phyloP scores from a whole-genome alignment of 2,329 filamentous ascomycete species.

The Alternaria sp. region DNA sequence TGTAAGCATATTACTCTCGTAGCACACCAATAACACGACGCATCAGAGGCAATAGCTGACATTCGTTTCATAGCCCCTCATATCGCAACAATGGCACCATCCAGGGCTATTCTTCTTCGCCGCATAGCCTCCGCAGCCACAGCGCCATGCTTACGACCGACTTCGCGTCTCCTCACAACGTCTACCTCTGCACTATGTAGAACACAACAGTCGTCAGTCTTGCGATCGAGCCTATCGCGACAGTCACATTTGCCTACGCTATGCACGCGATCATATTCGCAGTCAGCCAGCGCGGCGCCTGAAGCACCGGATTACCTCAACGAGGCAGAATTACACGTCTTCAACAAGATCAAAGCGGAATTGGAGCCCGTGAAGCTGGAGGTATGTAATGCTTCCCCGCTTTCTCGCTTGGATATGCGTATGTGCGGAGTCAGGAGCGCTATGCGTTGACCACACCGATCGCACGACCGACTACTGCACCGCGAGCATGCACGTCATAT shows the following conservation, averaged over 20 bases:
- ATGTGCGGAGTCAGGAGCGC: conserved; percentile 7
- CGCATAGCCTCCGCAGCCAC: conserved; percentile 26
- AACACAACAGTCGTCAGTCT: conserved; percentile 8
- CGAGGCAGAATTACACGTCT: conserved; percentile 55
- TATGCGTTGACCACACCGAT: conserved; percentile 16
- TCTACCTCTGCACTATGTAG: conserved; percentile 10
- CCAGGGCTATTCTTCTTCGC: conserved; percentile 33
- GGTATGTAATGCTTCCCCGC: conserved; percentile 42
- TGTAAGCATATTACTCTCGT: conserved; percentile 14
- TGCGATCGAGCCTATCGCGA: conserved; percentile 9
- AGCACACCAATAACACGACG: conserved; percentile 1
- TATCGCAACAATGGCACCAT: conserved; percentile 40
- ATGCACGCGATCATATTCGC: conserved; percentile 32
- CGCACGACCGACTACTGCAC: conserved; percentile 16
- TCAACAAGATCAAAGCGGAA: conserved; percentile 53
- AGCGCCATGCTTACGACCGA: conserved; percentile 24
- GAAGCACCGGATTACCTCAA: conserved; percentile 56
- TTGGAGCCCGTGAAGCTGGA: conserved; percentile 54
- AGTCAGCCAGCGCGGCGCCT: conserved; percentile 23
- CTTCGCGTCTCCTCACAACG: conserved; percentile 28
- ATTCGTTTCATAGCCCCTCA: background rate
- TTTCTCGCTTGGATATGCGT: conserved; percentile 2
- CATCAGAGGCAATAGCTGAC: conserved; percentile 14
- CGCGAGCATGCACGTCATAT: conserved; percentile 15
- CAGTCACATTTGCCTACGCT: conserved; percentile 11